Base-by-base conservation (phyloP, 768 basidiomycete species). In the Guyanaporus albipodus region DNA sequence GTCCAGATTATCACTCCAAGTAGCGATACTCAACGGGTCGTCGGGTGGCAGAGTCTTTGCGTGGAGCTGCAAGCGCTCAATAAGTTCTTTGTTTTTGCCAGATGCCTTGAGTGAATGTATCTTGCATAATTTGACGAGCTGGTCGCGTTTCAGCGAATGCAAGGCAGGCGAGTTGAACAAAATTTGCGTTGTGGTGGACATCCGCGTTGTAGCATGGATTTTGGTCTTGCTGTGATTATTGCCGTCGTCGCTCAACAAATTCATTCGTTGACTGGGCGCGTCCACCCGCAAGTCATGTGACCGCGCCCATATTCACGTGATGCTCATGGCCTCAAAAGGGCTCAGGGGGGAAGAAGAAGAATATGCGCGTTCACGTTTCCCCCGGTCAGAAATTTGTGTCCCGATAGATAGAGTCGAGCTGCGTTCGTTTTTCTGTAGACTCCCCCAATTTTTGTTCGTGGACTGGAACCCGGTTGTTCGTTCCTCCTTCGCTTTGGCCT, bases 81-180 rank as follows among this genome's bases (percentile, higher is more conserved):
- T 75, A 48, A 92, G 73, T 5, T 91, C 87, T 4, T 68, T 63
- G 56, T 84, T 91, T 76, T 91, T 91, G 17, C 90, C 89, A 15
- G 76, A 74, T 0, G 85, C 88, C 65, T 87, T 90, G 60, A 92
- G 73, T 0, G 79, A 73, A 62, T 92, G 86, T 24, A 83, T 77
- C 65, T 91, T 91, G 79, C 89, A 92, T 41, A 92, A 74, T 52
- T 86, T 87, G 43, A 88, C 75, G 34, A 91, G 85, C 59, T 92
- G 89, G 37, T 87, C 82, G 39, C 90, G 84, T 61, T 88, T 90
- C 34, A 92, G 77, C 18, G 87, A 85, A 60, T 89, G 80, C 23
- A 92, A 67, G 2, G 90, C 89, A 0, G 89, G 86, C 4, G 88
- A 88, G 66, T 91, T 88, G 68, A 86, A 88, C 10, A 91, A 67